Base-by-base conservation (phyloP, 2,329 filamentous ascomycete species). In the Monilinia fructigena region DNA sequence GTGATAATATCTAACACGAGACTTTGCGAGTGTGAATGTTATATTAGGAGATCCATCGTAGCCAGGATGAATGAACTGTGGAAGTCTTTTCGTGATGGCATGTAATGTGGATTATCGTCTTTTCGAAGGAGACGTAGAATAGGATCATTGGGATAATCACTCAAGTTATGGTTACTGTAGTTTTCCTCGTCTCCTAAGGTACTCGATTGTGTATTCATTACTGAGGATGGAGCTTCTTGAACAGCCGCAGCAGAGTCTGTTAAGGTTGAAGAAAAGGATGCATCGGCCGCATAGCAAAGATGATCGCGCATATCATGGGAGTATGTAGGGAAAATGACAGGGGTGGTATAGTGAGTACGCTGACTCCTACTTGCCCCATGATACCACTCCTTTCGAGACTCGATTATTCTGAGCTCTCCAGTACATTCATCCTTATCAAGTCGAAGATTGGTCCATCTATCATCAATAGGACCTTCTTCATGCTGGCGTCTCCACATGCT, bases 361-460 rank as follows among this genome's bases (percentile, higher is more conserved):
- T 82, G 80, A 66, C 86, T 86, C 31, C 82, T 82, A 66, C 86
- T 87, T 28, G 80, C 79, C 40, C 82, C 82, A 58, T 80, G 74
- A 12, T 78, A 80, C 86, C 88, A 92, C 75, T 93, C 90, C 38
- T 86, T 87, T 18, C 90, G 82, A 40, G 83, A 84, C 75, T 93
- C 90, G 0, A 91, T 77, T 23, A 91, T 86, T 61, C 84, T 80
- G 1, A 90, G 76, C 18, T 81, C 76, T 1, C 86, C 85, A 0
- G 83, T 87, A 14, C 72, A 72, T 67, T 91, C 86, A 67, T 91
- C 85, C 45, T 79, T 80, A 38, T 85, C 82, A 1, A 93, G 78
- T 4, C 83, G 83, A 4, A 93, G 78, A 66, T 86, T 85, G 0
- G 85, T 89, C 89, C 90, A 93, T 3, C 88, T 83, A 71, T 92